Base-by-base conservation (phyloP, 768 basidiomycete species). In the Mycena crocata region DNA sequence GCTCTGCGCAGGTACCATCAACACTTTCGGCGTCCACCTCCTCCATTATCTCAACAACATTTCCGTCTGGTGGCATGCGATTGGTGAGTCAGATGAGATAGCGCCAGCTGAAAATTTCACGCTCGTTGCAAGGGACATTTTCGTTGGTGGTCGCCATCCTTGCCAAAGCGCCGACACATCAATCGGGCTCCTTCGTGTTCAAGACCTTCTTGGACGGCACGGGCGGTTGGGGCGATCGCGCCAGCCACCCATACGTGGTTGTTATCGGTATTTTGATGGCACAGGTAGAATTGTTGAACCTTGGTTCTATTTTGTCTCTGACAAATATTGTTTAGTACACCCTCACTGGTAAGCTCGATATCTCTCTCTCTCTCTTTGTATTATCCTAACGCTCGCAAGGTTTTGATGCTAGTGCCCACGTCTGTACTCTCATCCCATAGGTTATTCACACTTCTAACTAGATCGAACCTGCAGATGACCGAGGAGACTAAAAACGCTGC, bases 401-500 rank as follows among this genome's bases (percentile, higher is more conserved):
- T 3, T 93, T 91, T 73, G 91, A 93, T 72, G 92, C 91, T 19
- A 86, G 90, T 74, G 85, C 91, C 56, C 89, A 90, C 78, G 90
- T 89, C 74, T 40, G 15, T 35, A 23, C 23, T 59, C 30, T 26
- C 32, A 19, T 45, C 32, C 10, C 32, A 19, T 23, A 42, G 6
- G 17, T 7, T n/a, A 34, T 14, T 51, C 31, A 14, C 4, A 17
- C 28, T 21, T 14, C 21, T 21, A n/a, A 46, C 34, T 50, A 24
- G n/a, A 40, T 21, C 31, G 39, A 44, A 45, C 23, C 40, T 2
- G 9, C 32, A 90, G 88, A 90, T 92, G 90, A 90, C 90, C 0
- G 92, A 93, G 77, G 92, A 94, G 77, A 94, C 93, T 0, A 86
- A 79, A 51, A 91, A 87, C 62, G 89, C 89, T 1, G 87, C 84